phyloP scores from a whole-genome alignment of 768 basidiomycete species.

The Rhodotorula babjevae region DNA sequence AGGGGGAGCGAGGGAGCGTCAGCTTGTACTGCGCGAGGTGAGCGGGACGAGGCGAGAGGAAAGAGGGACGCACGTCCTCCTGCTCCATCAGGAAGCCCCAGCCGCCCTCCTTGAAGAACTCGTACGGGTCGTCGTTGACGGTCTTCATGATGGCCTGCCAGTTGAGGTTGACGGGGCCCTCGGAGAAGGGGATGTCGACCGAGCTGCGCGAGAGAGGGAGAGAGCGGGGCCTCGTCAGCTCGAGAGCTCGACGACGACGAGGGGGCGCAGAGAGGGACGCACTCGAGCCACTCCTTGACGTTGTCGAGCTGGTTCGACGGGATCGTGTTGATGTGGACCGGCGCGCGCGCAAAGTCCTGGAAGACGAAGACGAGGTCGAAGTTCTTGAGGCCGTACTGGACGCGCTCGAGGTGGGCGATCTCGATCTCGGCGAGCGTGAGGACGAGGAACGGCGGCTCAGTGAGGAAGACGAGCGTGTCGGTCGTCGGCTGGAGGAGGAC shows the following conservation, averaged over 20 bases:
- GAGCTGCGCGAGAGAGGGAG: conserved; percentile 56
- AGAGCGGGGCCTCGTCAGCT: not conserved
- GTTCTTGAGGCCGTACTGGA: conserved; percentile 90
- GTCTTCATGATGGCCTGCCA: conserved; percentile 99
- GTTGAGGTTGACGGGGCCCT: conserved; percentile 93
- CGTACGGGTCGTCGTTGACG: conserved; percentile 88
- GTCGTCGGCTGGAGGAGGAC: conserved; percentile 93
- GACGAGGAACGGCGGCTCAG: conserved; percentile 92
- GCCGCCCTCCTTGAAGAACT: conserved; percentile 93
- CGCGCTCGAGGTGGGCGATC: conserved; percentile 91
- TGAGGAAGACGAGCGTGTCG: conserved; percentile 90
- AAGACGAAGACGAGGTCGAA: conserved; percentile 97
- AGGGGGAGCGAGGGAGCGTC: no score
- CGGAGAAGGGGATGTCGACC: conserved; percentile 90
- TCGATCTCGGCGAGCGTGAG: conserved; percentile 92
- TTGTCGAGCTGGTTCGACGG: conserved; percentile 85
- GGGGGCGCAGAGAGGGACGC: conserved; percentile 44
- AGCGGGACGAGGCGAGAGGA: conserved; percentile 52
- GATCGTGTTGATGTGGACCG: conserved; percentile 94
- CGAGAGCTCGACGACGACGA: not conserved
- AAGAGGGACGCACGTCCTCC: conserved; percentile 57
- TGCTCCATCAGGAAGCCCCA: conserved; percentile 79
- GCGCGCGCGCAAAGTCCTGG: conserved; percentile 87
- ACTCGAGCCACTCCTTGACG: conserved; percentile 99
- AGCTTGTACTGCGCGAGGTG: no score